Conservation (phyloP, 495 filamentous ascomycete species). For the Lophiotrema nucula region DNA sequence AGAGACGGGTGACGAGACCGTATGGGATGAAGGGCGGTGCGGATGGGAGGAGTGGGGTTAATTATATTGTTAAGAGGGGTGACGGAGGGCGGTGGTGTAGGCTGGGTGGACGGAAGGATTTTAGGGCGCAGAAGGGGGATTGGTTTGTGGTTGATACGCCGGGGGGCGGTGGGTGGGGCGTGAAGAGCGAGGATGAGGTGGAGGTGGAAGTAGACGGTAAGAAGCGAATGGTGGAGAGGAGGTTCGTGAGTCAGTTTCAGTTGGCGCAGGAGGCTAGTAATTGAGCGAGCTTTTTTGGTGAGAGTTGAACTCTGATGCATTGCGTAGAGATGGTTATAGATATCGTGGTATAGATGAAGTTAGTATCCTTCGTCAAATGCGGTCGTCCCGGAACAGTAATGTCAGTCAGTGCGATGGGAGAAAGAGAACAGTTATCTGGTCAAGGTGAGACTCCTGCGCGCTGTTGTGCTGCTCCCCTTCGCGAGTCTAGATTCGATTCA, state of each 20-base stretch:
- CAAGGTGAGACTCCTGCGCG: too few relatives aligned
- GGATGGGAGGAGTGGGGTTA: slow-evolving; percentile 5
- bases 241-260: slow-evolving; percentile 13
- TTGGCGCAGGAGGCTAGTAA: slow-evolving; percentile 10
- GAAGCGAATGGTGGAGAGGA: slow-evolving; percentile 1
- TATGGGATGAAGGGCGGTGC: slow-evolving; percentile 9
- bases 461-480: too few relatives aligned
- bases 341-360: too few relatives aligned
- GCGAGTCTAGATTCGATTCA: too few relatives aligned
- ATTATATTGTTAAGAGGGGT: slow-evolving; percentile 8
- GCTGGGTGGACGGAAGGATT: slow-evolving; percentile 11
- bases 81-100: slow-evolving; percentile 8
- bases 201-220: background rate
- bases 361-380: too few relatives aligned
- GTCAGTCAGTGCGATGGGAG: too few relatives aligned
- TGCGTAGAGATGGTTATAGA: too few relatives aligned
- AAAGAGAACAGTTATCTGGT: too few relatives aligned
- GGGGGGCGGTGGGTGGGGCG: slow-evolving; percentile 11
- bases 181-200: background rate
- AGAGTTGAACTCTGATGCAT: too few relatives aligned
- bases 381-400: too few relatives aligned
- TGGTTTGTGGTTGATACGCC: slow-evolving; percentile 14
- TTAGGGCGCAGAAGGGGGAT: slow-evolving; percentile 7
- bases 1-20: slow-evolving; percentile 1
- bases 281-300: too few relatives aligned